These are phyloP conservation scores for Grosmannia huntii DNA, from an alignment of 2,329 filamentous ascomycete species.

Conservation along the genomic window DNA sequence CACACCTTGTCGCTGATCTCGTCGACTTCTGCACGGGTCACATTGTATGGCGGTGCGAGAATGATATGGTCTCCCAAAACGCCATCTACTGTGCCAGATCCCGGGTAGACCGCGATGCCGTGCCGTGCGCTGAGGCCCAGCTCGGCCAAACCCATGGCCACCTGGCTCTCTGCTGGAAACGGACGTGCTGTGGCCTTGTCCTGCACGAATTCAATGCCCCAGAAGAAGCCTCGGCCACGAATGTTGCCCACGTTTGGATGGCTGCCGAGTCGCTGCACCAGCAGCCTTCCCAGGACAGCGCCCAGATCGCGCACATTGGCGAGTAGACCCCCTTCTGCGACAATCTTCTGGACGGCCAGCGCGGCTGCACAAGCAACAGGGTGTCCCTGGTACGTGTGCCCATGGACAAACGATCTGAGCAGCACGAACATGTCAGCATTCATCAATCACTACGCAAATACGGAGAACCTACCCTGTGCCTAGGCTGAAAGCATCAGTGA, in stretches of 20 bases:
- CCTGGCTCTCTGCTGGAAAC: slow-evolving; percentile 19
- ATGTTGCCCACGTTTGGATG: slow-evolving; percentile 29
- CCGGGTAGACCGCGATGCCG: slow-evolving; percentile 45
- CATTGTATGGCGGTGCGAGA: slow-evolving; percentile 55
- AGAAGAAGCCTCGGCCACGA: slow-evolving; percentile 30
- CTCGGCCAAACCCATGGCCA: slow-evolving; percentile 22
- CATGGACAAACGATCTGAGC: slow-evolving; percentile 39
- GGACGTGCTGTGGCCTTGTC: slow-evolving; percentile 21
- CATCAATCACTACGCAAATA: too few species aligned
- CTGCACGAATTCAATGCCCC: slow-evolving; percentile 28
- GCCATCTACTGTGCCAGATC: slow-evolving; percentile 46
- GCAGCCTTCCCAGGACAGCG: slow-evolving; percentile 15
- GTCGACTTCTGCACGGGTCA: slow-evolving; percentile 42
- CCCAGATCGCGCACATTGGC: slow-evolving; percentile 22
- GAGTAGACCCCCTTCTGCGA: slow-evolving; percentile 22
- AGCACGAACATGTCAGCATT: not conserved
- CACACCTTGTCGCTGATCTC: slow-evolving; percentile 37
- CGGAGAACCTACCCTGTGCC: slow-evolving; percentile 23
- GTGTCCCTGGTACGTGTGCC: slow-evolving; percentile 41
- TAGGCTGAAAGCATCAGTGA: slow-evolving; percentile 33
- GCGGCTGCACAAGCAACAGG: slow-evolving; percentile 26
- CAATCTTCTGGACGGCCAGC: slow-evolving; percentile 26
- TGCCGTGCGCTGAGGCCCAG: slow-evolving; percentile 19
- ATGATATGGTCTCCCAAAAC: slow-evolving; percentile 56
- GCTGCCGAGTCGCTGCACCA: slow-evolving; percentile 17